These are phyloP conservation scores for Chenopodium album DNA, from an alignment of 148 eudicot genomes.

Conservation along the genomic window DNA sequence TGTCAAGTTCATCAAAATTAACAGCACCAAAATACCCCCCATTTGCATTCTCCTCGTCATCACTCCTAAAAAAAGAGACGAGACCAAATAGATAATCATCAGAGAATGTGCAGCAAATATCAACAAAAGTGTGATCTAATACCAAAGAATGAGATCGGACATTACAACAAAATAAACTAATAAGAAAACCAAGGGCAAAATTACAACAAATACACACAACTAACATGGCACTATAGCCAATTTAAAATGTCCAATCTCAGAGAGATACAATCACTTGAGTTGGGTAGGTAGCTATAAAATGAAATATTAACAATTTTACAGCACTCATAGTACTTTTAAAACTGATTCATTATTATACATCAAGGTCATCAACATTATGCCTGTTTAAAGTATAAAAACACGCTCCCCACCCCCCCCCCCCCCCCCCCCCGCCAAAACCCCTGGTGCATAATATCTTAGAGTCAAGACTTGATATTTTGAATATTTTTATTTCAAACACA, in stretches of 20 bases:
- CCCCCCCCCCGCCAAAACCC: background rate
- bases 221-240: background rate
- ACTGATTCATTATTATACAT: background rate
- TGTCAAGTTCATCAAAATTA: constrained; percentile 49
- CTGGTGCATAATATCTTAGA: background rate
- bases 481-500: background rate
- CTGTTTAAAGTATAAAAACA: no score
- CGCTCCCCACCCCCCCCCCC: background rate
- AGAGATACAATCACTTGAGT: background rate
- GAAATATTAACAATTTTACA: background rate
- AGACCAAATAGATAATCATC: constrained; percentile 1
- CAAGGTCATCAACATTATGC: background rate
- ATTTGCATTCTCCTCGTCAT: constrained; percentile 49
- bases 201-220: background rate
- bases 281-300: background rate
- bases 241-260: background rate
- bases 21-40: constrained; percentile 50
- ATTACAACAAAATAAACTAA: background rate
- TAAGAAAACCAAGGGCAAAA: constrained; percentile 3
- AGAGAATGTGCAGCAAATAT: background rate
- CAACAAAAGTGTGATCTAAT: background rate
- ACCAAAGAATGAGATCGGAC: background rate
- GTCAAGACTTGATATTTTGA: background rate
- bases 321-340: background rate
- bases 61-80: constrained; percentile 49